Conservation (phyloP, 108 stramenopile species). For the Seminavis robusta region DNA sequence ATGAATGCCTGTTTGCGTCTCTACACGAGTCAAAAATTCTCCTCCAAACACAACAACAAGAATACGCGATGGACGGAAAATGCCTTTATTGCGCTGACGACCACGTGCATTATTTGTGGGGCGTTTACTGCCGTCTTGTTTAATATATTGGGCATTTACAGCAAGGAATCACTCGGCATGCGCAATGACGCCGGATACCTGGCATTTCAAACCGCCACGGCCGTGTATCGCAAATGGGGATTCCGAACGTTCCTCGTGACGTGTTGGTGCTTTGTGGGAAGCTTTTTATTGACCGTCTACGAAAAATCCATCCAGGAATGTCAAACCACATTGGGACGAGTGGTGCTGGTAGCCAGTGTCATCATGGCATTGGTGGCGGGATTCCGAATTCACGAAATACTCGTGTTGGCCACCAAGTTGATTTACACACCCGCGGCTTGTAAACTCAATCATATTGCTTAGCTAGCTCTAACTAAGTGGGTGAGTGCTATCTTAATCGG, state of each 20-base stretch:
- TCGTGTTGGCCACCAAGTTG: conserved; percentile 7
- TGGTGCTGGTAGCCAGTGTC: conserved; percentile 6
- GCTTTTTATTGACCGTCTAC: conserved; percentile 12
- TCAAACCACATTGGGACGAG: not conserved
- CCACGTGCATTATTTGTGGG: conserved; percentile 16
- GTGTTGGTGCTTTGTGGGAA: conserved; percentile 9
- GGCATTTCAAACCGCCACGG: conserved; percentile 13
- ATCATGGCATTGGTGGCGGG: conserved; percentile 1
- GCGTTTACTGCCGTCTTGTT: conserved; percentile 24
- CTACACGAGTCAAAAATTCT: conserved; percentile 5
- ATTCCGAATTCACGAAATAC: not conserved
- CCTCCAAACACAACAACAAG: not conserved
- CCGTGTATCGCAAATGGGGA: conserved; percentile 16
- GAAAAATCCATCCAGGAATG: conserved; percentile 7
- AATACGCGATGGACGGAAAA: not conserved
- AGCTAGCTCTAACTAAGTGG: no score
- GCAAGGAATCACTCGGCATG: conserved; percentile 16
- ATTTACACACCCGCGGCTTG: conserved; percentile 7
- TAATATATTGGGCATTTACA: conserved; percentile 16
- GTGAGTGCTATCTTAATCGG: no score
- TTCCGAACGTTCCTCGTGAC: conserved; percentile 17
- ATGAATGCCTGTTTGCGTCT: conserved; percentile 25
- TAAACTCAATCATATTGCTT: no score
- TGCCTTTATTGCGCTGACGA: conserved; percentile 6
- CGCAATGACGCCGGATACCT: conserved; percentile 20